A percentile compares a stretch with the other conserved stretches of the same genome.
These are phyloP conservation scores for Sporisorium exsertum DNA, from an alignment of 1,284 basidiomycete species.

Conservation along the genomic window DNA sequence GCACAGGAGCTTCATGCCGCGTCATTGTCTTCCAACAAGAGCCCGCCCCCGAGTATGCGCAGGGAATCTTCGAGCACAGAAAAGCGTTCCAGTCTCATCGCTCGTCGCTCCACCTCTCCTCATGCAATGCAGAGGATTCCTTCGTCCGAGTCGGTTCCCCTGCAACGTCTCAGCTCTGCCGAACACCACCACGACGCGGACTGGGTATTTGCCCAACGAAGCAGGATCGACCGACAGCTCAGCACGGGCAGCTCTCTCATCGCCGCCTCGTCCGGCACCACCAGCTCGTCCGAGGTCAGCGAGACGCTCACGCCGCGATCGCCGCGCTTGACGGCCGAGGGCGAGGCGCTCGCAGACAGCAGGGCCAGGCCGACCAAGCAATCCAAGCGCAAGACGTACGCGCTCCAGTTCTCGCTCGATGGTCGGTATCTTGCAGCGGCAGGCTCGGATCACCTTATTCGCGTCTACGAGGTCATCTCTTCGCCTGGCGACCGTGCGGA, in stretches of 20 bases:
- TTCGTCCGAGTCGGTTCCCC: background rate
- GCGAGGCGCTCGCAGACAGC: constrained; percentile 1
- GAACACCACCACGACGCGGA: constrained; percentile 5
- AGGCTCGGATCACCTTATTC: constrained; percentile 67
- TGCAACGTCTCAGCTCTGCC: background rate
- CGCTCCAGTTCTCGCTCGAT: constrained; percentile 67
- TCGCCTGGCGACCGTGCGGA: constrained; percentile 33
- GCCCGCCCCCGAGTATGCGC: constrained; percentile 2
- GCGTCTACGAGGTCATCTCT: constrained; percentile 58
- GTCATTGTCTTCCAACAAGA: background rate
- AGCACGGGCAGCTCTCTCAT: constrained; percentile 25
- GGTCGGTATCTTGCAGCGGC: constrained; percentile 69
- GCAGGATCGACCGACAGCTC: constrained; percentile 23
- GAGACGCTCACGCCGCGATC: constrained; percentile 16
- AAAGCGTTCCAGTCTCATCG: constrained; percentile 24
- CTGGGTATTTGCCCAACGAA: background rate
- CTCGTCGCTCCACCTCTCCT: constrained; percentile 20
- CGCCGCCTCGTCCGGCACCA: constrained; percentile 11
- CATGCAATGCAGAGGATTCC: constrained; percentile 4
- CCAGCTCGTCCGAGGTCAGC: constrained; percentile 9
- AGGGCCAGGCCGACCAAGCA: constrained; percentile 15
- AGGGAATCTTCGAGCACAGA: constrained; percentile 14
- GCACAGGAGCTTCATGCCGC: constrained; percentile 64
- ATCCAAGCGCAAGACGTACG: constrained; percentile 63
- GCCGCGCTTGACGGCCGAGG: constrained; percentile 19